These are phyloP conservation scores for Phytopythium oedochilum DNA, from an alignment of 352 stramenopile species.

Conservation along the genomic window DNA sequence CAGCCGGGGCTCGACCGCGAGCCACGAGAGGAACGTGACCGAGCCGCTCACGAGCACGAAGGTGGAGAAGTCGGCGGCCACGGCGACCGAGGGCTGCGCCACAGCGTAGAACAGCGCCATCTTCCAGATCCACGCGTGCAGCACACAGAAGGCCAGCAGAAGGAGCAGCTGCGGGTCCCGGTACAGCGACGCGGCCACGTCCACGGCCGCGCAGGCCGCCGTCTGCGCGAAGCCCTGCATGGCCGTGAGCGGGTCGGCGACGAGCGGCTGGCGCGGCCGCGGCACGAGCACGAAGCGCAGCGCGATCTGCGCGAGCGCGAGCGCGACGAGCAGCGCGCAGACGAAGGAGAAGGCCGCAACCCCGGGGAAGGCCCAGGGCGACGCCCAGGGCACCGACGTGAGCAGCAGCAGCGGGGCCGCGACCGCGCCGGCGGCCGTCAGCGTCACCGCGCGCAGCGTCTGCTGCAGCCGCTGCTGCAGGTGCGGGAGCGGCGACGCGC, in stretches of 20 bases:
- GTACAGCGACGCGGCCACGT: constrained; percentile 22
- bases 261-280: constrained; percentile 15
- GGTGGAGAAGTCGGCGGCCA: constrained; percentile 16
- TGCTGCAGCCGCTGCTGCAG: constrained; percentile 56
- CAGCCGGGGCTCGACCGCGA: constrained; percentile 36
- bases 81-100: constrained; percentile 6
- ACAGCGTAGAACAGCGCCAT: constrained; percentile 30
- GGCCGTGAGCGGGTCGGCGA: constrained; percentile 14
- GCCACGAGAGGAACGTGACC: constrained; percentile 39
- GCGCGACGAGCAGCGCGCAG: constrained; percentile 10
- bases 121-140: constrained; percentile 52
- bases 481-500: constrained; percentile 25
- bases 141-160: constrained; percentile 34
- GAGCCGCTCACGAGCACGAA: constrained; percentile 34
- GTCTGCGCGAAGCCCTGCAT: constrained; percentile 27
- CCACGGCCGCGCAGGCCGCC: constrained; percentile 25
- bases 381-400: constrained; percentile 22
- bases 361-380: constrained; percentile 26
- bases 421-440: constrained; percentile 19
- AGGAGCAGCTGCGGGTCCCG: constrained; percentile 43
- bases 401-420: constrained; percentile 21
- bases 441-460: constrained; percentile 35
- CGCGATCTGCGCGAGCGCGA: constrained; percentile 26
- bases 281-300: constrained; percentile 44
- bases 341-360: constrained; percentile 20